These are phyloP conservation scores for Fusarium sp. DNA, from an alignment of 2,329 filamentous ascomycete genomes.

Conservation along the genomic window DNA sequence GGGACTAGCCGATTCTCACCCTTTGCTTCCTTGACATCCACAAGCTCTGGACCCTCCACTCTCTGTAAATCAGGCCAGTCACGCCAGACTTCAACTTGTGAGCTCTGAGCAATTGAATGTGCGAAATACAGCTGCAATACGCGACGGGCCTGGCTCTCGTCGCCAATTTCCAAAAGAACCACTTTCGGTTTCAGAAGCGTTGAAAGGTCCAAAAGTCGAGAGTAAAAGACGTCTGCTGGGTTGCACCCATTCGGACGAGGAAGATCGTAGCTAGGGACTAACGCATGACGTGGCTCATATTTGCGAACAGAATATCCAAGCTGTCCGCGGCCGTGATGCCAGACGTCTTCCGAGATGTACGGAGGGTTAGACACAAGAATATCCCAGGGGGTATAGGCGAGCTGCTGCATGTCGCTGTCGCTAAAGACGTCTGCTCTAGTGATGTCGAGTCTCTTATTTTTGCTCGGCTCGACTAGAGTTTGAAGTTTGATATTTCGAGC, in stretches of 20 bases:
- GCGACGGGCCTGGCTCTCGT: constrained; percentile 70
- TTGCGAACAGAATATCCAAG: constrained; percentile 78
- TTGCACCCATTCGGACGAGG: constrained; percentile 46
- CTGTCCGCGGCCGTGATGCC: constrained; percentile 51
- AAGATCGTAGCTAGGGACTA: constrained; percentile 64
- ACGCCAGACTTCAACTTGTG: constrained; percentile 73
- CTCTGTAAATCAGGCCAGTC: constrained; percentile 65
- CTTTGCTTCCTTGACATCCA: constrained; percentile 37
- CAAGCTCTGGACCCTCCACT: constrained; percentile 40
- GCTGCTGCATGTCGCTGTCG: constrained; percentile 48
- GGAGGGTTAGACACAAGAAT: constrained; percentile 90
- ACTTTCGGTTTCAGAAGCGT: constrained; percentile 59
- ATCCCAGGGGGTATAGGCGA: constrained; percentile 56
- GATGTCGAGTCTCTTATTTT: constrained; percentile 54
- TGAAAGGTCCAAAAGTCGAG: constrained; percentile 67
- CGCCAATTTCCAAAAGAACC: constrained; percentile 76
- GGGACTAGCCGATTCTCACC: constrained; percentile 42
- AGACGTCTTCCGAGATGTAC: constrained; percentile 74
- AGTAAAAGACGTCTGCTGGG: constrained; percentile 71
- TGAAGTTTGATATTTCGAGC: constrained; percentile 54
- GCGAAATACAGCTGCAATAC: constrained; percentile 62
- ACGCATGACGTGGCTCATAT: constrained; percentile 81
- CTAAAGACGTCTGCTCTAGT: constrained; percentile 60
- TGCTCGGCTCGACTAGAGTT: constrained; percentile 28
- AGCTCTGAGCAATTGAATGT: constrained; percentile 42